Conservation (phyloP, 176 grass and related monocot species). For the Dendrocalamus sinicus region DNA sequence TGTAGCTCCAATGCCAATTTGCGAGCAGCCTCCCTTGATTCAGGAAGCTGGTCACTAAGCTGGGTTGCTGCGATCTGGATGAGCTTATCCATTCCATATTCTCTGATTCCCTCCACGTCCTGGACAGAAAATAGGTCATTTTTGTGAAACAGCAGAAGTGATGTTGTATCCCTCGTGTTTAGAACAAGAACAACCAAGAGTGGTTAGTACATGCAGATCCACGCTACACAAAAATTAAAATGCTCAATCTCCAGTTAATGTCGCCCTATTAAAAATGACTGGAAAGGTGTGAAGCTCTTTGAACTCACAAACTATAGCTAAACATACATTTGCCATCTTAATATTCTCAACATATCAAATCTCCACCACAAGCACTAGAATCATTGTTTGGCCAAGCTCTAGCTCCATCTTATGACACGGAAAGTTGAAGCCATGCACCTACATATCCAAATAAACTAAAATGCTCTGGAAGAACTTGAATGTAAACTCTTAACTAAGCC, state of each 20-base stretch:
- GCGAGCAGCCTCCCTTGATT: slow-evolving; percentile 98
- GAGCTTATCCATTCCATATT: slow-evolving; percentile 78
- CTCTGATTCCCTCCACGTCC: slow-evolving; percentile 64
- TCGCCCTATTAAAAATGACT: slow-evolving; percentile 3
- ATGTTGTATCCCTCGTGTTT: background rate
- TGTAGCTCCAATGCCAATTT: slow-evolving; percentile 79
- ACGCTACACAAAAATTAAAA: slow-evolving; percentile 6
- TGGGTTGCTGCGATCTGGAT: slow-evolving; percentile 86
- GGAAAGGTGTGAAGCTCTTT: background rate
- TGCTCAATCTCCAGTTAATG: background rate
- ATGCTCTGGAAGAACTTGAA: background rate
- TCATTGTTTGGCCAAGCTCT: slow-evolving; percentile 10
- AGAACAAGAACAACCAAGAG: background rate
- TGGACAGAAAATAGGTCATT: slow-evolving; percentile 29
- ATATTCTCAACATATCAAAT: slow-evolving; percentile 14
- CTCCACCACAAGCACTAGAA: background rate
- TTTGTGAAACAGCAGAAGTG: background rate
- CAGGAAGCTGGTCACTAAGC: slow-evolving; percentile 93
- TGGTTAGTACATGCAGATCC: background rate
- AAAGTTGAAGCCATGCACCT: slow-evolving; percentile 14
- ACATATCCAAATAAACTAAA: slow-evolving; percentile 3
- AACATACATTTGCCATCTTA: slow-evolving; percentile 24
- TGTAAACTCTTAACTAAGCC: background rate
- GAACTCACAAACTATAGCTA: slow-evolving; percentile 5
- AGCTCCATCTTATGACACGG: background rate